A percentile compares a stretch with the other conserved stretches of the same genome.
These are phyloP conservation scores for Nematodospora valgi DNA, from an alignment of 805 yeast genomes.

Conservation along the genomic window DNA sequence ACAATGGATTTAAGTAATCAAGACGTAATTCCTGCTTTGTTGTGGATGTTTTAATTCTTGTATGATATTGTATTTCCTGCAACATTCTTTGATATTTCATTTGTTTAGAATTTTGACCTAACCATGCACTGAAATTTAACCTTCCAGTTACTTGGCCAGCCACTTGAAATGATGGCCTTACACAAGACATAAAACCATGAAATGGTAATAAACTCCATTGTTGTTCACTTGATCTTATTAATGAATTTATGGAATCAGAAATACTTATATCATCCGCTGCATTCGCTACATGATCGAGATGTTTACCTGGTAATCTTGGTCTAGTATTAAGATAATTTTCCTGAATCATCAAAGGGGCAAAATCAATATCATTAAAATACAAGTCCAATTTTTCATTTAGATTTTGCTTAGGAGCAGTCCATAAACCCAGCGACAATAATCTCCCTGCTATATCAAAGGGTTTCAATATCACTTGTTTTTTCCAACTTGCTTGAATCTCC, in stretches of 20 bases:
- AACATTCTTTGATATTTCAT: constrained; percentile 74
- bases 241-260: constrained; percentile 75
- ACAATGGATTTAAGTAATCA: constrained; percentile 68
- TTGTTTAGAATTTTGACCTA: constrained; percentile 85
- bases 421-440: constrained; percentile 50
- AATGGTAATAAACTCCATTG: constrained; percentile 92
- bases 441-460: constrained; percentile 86
- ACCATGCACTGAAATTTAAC: constrained; percentile 77
- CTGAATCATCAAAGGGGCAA: constrained; percentile 93
- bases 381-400: constrained; percentile 81
- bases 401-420: constrained; percentile 51
- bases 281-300: constrained; percentile 58
- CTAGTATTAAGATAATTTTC: constrained; percentile 78
- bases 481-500: constrained; percentile 68
- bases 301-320: constrained; percentile 51
- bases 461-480: constrained; percentile 83
- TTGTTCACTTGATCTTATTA: constrained; percentile 87
- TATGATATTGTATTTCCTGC: constrained; percentile 86
- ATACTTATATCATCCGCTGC: constrained; percentile 89
- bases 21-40: constrained; percentile 71
- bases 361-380: constrained; percentile 91
- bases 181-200: constrained; percentile 83
- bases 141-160: constrained; percentile 70
- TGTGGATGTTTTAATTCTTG: constrained; percentile 75
- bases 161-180: constrained; percentile 70